A percentile compares a stretch with the other conserved stretches of the same genome.
Evolutionary conservation across 805 yeast genomes (phyloP).

Genomic region (Cyberlindnera subsufficiens): DNA sequence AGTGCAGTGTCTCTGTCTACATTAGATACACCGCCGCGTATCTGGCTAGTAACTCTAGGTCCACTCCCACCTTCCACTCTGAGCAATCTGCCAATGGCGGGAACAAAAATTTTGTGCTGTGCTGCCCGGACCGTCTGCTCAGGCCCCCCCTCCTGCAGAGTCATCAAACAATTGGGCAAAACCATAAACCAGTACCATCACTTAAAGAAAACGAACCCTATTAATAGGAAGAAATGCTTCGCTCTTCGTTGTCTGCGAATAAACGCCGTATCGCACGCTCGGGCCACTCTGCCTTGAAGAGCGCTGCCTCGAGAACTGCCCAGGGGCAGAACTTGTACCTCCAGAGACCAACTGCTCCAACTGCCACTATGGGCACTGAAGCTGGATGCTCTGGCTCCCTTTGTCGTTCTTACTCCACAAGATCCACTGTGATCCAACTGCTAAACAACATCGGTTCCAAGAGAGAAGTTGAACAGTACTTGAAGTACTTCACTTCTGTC

Average conservation of each 20-base stretch:
- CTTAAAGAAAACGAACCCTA: neutral
- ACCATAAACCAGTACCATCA: neutral
- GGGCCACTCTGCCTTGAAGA: constrained; percentile 13
- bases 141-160: neutral
- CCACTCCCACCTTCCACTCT: too few species aligned
- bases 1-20: too few species aligned
- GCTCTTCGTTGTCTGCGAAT: constrained; percentile 22
- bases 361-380: constrained; percentile 8
- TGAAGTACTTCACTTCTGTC: constrained; percentile 94
- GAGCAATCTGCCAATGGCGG: neutral
- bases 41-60: too few species aligned
- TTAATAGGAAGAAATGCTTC: constrained; percentile 16
- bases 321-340: constrained; percentile 3
- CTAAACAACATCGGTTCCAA: constrained; percentile 95
- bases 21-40: too few species aligned
- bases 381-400: constrained; percentile 6
- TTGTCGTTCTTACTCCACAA: constrained; percentile 48
- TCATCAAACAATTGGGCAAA: neutral
- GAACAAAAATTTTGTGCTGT: neutral
- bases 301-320: constrained; percentile 8
- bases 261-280: constrained; percentile 22
- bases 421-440: constrained; percentile 93
- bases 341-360: constrained; percentile 11
- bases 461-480: constrained; percentile 95
- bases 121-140: constrained; percentile 3